A percentile compares a stretch with the other conserved stretches of the same genome.
Evolutionary conservation across 1,284 basidiomycete genomes (phyloP).

Genomic region (Ustilago trichophora): DNA sequence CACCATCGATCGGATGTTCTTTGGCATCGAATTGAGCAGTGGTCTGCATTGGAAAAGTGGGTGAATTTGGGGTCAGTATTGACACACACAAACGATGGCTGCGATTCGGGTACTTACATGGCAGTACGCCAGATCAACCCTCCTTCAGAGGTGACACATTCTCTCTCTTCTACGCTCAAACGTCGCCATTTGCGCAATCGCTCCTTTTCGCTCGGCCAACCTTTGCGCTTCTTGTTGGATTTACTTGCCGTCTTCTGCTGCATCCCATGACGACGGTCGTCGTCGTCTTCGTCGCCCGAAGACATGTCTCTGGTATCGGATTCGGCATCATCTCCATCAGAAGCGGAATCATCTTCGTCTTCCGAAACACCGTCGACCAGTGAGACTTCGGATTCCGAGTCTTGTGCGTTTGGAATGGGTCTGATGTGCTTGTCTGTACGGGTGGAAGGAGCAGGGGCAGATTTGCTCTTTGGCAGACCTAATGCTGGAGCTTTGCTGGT

Average conservation of each 20-base stretch:
- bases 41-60: conserved; percentile 22
- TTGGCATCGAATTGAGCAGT: conserved; percentile 41
- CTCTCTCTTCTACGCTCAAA: conserved; percentile 41
- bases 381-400: conserved; percentile 31
- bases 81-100: too few species aligned
- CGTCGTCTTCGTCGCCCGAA: too few species aligned
- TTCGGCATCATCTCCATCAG: conserved; percentile 9
- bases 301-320: too few species aligned
- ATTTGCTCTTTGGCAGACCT: conserved; percentile 7
- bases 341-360: conserved; percentile 28
- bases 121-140: conserved; percentile 50
- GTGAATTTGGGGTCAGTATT: too few species aligned
- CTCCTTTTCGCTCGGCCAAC: conserved; percentile 34
- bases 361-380: conserved; percentile 36
- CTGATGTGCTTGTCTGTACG: too few species aligned
- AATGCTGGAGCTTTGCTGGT: not conserved
- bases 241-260: too few species aligned
- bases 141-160: conserved; percentile 46
- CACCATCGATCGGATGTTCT: conserved; percentile 40
- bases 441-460: too few species aligned
- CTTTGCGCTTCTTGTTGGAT: conserved; percentile 20
- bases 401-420: too few species aligned
- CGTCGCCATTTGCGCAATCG: conserved; percentile 42
- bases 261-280: too few species aligned
- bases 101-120: too few species aligned